Base-by-base conservation (phyloP, 2,329 filamentous ascomycete genomes). In the Hypoxylon sp. region DNA sequence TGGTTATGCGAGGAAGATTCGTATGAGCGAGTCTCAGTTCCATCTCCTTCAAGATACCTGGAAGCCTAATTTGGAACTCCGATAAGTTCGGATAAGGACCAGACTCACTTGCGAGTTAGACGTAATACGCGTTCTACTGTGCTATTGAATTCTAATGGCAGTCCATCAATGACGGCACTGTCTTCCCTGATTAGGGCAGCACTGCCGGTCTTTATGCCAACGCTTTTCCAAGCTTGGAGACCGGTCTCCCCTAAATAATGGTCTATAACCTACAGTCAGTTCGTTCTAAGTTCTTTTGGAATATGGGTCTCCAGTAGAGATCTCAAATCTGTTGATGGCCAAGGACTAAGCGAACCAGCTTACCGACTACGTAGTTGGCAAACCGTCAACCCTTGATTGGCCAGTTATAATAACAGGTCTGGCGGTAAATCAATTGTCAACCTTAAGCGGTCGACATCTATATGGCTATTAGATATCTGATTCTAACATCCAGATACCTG, bases 1-100 rank as follows among this genome's bases (percentile, higher is more conserved):
- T 79, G 50, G 77, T 79, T 22, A 76, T 79, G 77, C 72, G 73
- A 31, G 77, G 77, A 8, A 73, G 77, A 31, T 79, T 79, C 42
- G 56, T 77, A 53, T 79, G 65, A 72, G n/a, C 13, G 26, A n/a
- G n/a, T 8, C 11, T 26, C 14, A 26, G 24, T 22, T 14, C 29
- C 11, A 22, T 35, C 26, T 39, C 48, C 17, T 17, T 26, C 10
- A 19, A 33, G 13, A 22, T 31, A 52, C 26, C n/a, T 29, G 10
- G 5, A 48, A 51, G 14, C 22, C 22, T 33, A 42, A 11, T 26
- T 9, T 13, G 17, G 8, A 39, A 24, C 46, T 35, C 19, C 29
- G 14, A 50, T 33, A 17, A 17, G 22, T 14, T 29, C 13, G 10
- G 9, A 52, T 33, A 19, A 51, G 19, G 33, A 11, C 31, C n/a